These are phyloP conservation scores for Alternaria arbusti DNA, from an alignment of 2,329 filamentous ascomycete species.

Conservation along the genomic window DNA sequence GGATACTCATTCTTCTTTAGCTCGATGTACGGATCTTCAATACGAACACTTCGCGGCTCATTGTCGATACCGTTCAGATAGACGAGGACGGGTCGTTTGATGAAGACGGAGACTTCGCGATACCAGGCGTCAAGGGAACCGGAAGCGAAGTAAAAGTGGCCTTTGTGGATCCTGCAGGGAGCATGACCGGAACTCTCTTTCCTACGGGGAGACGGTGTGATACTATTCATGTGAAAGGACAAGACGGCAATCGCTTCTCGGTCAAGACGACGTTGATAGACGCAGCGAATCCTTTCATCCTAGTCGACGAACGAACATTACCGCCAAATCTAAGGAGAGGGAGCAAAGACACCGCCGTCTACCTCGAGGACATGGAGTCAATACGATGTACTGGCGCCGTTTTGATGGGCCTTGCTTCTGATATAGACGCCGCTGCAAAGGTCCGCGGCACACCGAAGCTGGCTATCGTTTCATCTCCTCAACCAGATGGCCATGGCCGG, in stretches of 20 bases:
- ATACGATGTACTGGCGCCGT: constrained; percentile 64
- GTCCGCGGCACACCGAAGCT: constrained; percentile 67
- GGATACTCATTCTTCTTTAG: constrained; percentile 11
- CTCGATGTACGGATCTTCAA: constrained; percentile 65
- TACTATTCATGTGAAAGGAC: constrained; percentile 43
- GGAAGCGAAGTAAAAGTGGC: constrained; percentile 64
- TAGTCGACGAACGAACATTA: constrained; percentile 60
- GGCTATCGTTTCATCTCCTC: constrained; percentile 54
- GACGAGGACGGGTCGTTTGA: constrained; percentile 51
- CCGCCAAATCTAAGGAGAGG: constrained; percentile 58
- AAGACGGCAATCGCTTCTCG: constrained; percentile 36
- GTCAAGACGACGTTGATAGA: constrained; percentile 64
- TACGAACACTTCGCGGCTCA: constrained; percentile 70
- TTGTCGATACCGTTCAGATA: constrained; percentile 60
- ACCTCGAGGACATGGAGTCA: constrained; percentile 59
- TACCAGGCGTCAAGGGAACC: constrained; percentile 68
- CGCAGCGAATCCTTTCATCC: constrained; percentile 68
- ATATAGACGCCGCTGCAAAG: constrained; percentile 43
- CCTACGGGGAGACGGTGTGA: constrained; percentile 65
- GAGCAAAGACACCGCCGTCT: constrained; percentile 50
- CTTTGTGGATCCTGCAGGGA: constrained; percentile 67
- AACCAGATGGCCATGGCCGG: not conserved
- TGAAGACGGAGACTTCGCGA: constrained; percentile 61
- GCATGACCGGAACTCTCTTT: constrained; percentile 66
- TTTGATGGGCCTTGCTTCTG: constrained; percentile 63